phyloP scores from a whole-genome alignment of 352 stramenopile genomes.

The Hyaloperonospora brassicae region DNA sequence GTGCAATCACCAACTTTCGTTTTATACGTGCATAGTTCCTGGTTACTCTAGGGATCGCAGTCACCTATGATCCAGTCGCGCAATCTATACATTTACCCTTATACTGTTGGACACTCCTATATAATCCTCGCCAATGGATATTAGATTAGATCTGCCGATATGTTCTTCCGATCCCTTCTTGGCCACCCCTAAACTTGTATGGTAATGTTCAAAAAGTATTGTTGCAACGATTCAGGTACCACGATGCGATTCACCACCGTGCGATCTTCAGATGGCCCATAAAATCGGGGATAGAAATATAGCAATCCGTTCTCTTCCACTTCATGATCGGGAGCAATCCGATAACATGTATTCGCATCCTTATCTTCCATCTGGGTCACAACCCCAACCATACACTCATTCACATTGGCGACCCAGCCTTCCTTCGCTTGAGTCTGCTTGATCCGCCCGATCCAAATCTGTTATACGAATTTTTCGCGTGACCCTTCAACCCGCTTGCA shows the following conservation, averaged over 20 bases:
- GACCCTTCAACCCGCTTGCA: neutral
- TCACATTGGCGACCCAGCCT: constrained; percentile 3
- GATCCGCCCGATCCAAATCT: too few relatives aligned
- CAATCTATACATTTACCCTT: constrained; percentile 6
- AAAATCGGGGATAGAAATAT: neutral
- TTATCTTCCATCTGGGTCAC: too few relatives aligned
- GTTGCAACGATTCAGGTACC: too few relatives aligned
- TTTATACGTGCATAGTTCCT: neutral
- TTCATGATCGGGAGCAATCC: constrained; percentile 7
- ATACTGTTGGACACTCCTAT: neutral
- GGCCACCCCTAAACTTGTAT: too few relatives aligned
- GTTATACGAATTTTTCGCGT: constrained; percentile 4
- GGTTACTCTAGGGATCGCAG: constrained; percentile 2
- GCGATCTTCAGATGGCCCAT: neutral
- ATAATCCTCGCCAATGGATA: constrained; percentile 6
- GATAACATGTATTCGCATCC: neutral
- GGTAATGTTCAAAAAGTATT: too few relatives aligned
- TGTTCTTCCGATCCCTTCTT: neutral
- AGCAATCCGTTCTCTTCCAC: constrained; percentile 1
- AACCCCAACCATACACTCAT: neutral
- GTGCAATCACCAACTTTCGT: too few relatives aligned
- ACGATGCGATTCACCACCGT: neutral
- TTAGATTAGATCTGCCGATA: constrained; percentile 1
- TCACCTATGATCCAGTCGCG: constrained; percentile 3
- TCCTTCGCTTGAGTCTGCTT: neutral